Conservation (phyloP, 768 basidiomycete species). For the Amanita pallidorosea region DNA sequence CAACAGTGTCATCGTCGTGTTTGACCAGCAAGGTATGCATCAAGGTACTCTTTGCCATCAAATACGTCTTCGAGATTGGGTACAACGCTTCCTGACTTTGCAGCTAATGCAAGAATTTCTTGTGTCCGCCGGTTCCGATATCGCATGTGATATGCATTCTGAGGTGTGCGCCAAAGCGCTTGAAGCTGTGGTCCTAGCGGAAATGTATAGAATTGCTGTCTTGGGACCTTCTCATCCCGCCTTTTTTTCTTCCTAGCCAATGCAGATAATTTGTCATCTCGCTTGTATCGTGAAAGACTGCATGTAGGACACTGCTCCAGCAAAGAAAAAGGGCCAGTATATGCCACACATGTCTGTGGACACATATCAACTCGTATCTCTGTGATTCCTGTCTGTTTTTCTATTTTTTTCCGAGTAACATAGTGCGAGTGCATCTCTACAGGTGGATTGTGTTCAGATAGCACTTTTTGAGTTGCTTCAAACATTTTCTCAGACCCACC, state of each 20-base stretch:
- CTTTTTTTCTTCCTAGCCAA: neutral
- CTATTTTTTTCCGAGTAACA: neutral
- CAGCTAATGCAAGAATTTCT: neutral
- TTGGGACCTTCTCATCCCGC: neutral
- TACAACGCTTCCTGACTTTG: neutral
- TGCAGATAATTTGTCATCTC: neutral
- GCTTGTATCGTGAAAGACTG: neutral
- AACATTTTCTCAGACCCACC: neutral
- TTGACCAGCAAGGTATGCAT: constrained; percentile 2
- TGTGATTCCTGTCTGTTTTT: neutral
- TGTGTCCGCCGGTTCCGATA: neutral
- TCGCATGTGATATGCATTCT: neutral
- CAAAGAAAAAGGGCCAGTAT: neutral
- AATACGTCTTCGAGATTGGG: constrained; percentile 13
- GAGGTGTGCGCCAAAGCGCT: neutral
- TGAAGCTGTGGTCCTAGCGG: constrained; percentile 1
- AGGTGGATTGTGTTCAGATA: neutral
- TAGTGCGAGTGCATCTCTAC: neutral
- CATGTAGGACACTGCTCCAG: neutral
- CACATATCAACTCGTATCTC: constrained; percentile 3
- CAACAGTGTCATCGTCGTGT: constrained; percentile 17
- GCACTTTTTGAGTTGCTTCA: neutral
- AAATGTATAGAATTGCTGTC: neutral
- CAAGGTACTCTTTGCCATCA: too few species aligned
- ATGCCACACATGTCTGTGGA: constrained; percentile 2